These are phyloP conservation scores for Populus hybrid DNA, from an alignment of 441 rosid genomes.

Conservation along the genomic window DNA sequence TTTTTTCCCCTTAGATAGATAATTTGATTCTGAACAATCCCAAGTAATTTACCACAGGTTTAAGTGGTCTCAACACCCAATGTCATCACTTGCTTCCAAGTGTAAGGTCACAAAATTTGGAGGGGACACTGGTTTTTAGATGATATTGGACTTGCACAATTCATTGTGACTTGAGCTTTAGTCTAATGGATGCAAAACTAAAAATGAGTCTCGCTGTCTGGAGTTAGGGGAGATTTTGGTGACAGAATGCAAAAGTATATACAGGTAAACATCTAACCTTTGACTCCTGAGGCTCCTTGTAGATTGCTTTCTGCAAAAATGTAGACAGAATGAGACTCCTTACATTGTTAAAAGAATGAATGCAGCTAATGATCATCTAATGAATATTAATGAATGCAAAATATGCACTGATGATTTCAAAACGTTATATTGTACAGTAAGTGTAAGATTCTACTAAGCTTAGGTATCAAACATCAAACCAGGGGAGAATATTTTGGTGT, in stretches of 20 bases:
- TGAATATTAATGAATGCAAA: background rate
- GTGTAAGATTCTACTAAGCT: background rate
- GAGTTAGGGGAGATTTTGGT: background rate
- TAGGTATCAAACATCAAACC: background rate
- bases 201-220: background rate
- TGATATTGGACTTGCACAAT: background rate
- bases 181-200: background rate
- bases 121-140: background rate
- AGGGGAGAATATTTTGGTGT: background rate
- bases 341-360: slow-evolving; percentile 3
- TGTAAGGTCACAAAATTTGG: background rate
- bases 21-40: background rate
- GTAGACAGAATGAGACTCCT: background rate
- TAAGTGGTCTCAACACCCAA: background rate
- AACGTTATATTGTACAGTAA: background rate
- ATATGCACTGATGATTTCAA: background rate
- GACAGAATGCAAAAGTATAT: slow-evolving; percentile 2
- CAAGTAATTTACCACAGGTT: background rate
- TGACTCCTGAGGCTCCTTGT: slow-evolving; percentile 75
- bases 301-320: slow-evolving; percentile 75
- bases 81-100: background rate
- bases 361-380: background rate
- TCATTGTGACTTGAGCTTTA: background rate
- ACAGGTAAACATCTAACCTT: slow-evolving; percentile 49
- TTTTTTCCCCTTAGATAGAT: background rate